Evolutionary conservation across 441 rosid genomes (phyloP), one percentile per base, ranked within the genome.

Genomic region (Pelargonium myrrhifolium): DNA sequence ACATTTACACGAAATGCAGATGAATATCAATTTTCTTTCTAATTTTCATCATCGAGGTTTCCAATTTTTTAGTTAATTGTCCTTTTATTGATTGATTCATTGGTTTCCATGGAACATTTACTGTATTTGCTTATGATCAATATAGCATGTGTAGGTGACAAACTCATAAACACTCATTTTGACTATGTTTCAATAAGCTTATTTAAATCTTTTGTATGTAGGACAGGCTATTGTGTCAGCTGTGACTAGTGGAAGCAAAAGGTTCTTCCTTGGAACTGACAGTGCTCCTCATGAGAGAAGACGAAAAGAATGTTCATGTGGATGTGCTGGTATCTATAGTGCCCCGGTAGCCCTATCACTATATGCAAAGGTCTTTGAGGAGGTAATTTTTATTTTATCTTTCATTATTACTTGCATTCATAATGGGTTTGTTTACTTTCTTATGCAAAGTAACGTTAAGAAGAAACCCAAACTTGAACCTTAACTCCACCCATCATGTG

Each of bases 251-350:
- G 97, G 96, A 72, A 91, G 85, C 71, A 87, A 81, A 77, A 87
- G 70, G 66, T 88, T 88, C 76, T 91, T 93, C 87, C 88, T 93
- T 37, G 97, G 99, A 72, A 91, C 99, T 70, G 97, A 93, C 77
- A 91, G 97, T 84, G 97, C 97, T 77, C 96, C 97, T 61, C 99
- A 93, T 74, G 96, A 89, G 75, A 81, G 78, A 73, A 76, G 1
- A 71, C 85, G 79, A 73, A 93, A 93, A 72, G 96, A 91, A 77
- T 71, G 93, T 71, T 43, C 96, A 1, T 91, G 93, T 37, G 96
- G 97, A 55, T 93, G 96, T 77, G 96, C 96, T 73, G 96, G 97
- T 65, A 88, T 93, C 69, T 91, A 83, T 79, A 94, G 76, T 70
- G 93, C 99, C 62, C 94, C 97, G 0, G 74, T 86, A 69, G 95